phyloP scores from a whole-genome alignment of 2,329 filamentous ascomycete genomes.

The Ceratocystis variospora region DNA sequence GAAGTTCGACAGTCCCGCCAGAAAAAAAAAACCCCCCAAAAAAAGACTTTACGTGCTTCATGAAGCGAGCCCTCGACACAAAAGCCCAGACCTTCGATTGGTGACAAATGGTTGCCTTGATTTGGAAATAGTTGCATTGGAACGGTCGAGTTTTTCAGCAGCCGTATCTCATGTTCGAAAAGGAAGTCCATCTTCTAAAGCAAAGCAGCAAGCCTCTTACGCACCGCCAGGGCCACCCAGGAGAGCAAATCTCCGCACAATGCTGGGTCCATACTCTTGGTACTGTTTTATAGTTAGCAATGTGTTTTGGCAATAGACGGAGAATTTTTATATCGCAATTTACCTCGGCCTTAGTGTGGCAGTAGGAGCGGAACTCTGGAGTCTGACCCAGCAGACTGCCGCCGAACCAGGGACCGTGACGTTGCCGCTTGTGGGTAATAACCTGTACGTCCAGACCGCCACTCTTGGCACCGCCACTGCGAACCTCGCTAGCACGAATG shows the following conservation, averaged over 20 bases:
- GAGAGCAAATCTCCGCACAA: constrained; percentile 86
- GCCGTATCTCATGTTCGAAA: background rate
- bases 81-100: background rate
- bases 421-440: constrained; percentile 91
- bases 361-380: constrained; percentile 96
- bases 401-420: constrained; percentile 97
- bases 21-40: background rate
- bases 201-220: constrained; percentile 28
- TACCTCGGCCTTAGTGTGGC: constrained; percentile 77
- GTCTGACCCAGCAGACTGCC: constrained; percentile 93
- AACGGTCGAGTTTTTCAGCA: background rate
- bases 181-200: constrained; percentile 3
- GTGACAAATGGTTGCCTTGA: background rate
- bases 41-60: background rate
- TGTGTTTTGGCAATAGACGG: background rate
- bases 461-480: constrained; percentile 81
- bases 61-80: background rate
- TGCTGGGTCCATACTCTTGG: constrained; percentile 89
- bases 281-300: constrained; percentile 42
- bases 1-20: background rate
- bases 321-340: constrained; percentile 18
- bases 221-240: constrained; percentile 81
- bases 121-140: background rate
- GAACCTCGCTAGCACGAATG: constrained; percentile 81
- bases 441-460: constrained; percentile 94